Base-by-base conservation (phyloP, 1,284 basidiomycete genomes). In the Microbotryomycetes sp. region DNA sequence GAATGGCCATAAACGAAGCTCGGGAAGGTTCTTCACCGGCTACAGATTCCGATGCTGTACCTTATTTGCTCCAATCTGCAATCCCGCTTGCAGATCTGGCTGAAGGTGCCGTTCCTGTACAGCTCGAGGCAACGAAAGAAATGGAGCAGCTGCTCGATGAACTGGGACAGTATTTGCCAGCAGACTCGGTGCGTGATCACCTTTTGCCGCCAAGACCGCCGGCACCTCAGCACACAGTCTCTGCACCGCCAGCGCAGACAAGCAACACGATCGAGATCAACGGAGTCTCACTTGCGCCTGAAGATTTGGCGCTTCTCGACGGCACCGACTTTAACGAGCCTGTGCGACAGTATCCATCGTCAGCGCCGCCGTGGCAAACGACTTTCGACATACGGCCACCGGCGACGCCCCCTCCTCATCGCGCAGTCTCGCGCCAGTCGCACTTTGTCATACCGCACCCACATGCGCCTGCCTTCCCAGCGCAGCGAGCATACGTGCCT, bases 301-400 rank as follows among this genome's bases (percentile, higher is more conserved):
- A 60, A 11, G 61, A 67, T 41, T 26, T 65, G 16, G 58, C 55
- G 1, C 52, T 64, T 2, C 60, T 67, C 26, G 66, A 65, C 28
- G 52, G 55, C 24, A 47, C 63, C 3, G 26, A 52, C 2, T 18
- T 59, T 15, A 47, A 50, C 15, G 23, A 51, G 23, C 29, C 41
- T 2, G 21, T 26, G 21, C 52, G 51, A 3, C 2, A 16, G 9
- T 61, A 59, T 50, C 64, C 61, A 1, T 11, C 52, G 4, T 68
- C 64, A 6, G 66, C 64, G 0, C 64, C 64, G 4, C 54, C 64
- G 2, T 59, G 62, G 57, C 61, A 59, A 27, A 62, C 66, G 15
- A 27, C 49, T 4, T 66, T 68, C 52, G 54, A 59, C 31, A 3
- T 59, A 3, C 54, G 47, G 7, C 52, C 51, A 5, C 57, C 29